Base-by-base conservation (phyloP, 73 alveolate species). In the Paramecium sonneborni region DNA sequence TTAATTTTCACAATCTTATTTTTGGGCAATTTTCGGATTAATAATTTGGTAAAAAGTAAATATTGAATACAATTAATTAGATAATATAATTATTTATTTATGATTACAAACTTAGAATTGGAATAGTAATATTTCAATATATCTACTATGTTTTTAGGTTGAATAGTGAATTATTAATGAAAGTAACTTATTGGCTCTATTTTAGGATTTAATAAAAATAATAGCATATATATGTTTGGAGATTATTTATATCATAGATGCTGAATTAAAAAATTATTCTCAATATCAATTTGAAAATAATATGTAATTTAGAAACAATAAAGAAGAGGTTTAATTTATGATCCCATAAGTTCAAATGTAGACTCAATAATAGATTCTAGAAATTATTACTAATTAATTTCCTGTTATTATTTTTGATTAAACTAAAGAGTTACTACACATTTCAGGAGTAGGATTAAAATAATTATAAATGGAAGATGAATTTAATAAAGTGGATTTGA, bases 11-110 rank as follows among this genome's bases (percentile, higher is more conserved):
- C 18, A 52, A 11, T 79, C 90, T 38, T 79, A 79, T 9, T 79
- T 79, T 79, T 79, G 90, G 90, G 48, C 55, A 20, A 39, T 79
- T 24, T 79, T 79, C 41, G 90, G 74, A 24, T 34, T 79, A 24
- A 34, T 79, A 21, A 46, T 79, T 24, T 79, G 90, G 90, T 20
- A 79, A 41, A 79, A 79, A 28, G 76, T 79, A 44, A 38, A 0
- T 39, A 18, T 21, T 1, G n/a, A n/a, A n/a, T n/a, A n/a, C n/a
- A n/a, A n/a, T 48, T 48, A 48, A 48, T 48, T 14, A 48, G 67
- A 48, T 48, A 48, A 48, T 48, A 48, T 26, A 48, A 48, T 48
- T 76, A 39, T 76, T 76, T 38, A 76, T 76, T 35, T 79, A 79
- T 79, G 90, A 79, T 44, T 79, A 12, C 48, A 79, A 46, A 12